A percentile compares a stretch with the other conserved stretches of the same genome.
phyloP scores from a whole-genome alignment of 306 rosid genomes.

The Begonia masoniana region DNA sequence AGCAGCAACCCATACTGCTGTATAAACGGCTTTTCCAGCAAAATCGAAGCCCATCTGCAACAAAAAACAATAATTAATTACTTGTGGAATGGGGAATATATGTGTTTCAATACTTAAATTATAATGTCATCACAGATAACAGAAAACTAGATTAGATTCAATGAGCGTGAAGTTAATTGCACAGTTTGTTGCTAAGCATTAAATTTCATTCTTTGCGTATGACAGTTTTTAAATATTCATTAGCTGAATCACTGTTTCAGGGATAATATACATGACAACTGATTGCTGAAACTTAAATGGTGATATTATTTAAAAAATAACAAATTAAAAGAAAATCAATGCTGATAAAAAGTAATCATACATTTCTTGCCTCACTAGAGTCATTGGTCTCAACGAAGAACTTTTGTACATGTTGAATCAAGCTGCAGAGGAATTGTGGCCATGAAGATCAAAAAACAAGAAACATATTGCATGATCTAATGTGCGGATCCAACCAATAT shows the following conservation, averaged over 20 bases:
- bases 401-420: constrained; percentile 83
- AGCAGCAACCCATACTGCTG: constrained; percentile 98
- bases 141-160: too few relatives aligned
- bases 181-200: too few relatives aligned
- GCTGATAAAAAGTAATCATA: constrained; percentile 32
- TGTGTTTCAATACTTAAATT: too few relatives aligned
- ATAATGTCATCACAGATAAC: too few relatives aligned
- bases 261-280: background rate
- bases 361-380: constrained; percentile 69
- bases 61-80: constrained; percentile 4
- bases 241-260: too few relatives aligned
- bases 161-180: too few relatives aligned
- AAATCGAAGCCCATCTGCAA: constrained; percentile 86
- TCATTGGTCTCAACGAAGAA: constrained; percentile 62
- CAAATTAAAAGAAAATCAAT: background rate
- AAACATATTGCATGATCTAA: background rate
- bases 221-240: too few relatives aligned
- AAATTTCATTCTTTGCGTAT: too few relatives aligned
- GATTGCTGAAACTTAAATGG: constrained; percentile 6
- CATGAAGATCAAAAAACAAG: constrained; percentile 9
- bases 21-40: constrained; percentile 84
- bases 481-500: background rate
- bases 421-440: constrained; percentile 43
- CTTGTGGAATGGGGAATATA: too few relatives aligned
- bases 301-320: constrained; percentile 3